Base-by-base conservation (phyloP, 495 filamentous ascomycete genomes). In the Tetracladium setigerum region DNA sequence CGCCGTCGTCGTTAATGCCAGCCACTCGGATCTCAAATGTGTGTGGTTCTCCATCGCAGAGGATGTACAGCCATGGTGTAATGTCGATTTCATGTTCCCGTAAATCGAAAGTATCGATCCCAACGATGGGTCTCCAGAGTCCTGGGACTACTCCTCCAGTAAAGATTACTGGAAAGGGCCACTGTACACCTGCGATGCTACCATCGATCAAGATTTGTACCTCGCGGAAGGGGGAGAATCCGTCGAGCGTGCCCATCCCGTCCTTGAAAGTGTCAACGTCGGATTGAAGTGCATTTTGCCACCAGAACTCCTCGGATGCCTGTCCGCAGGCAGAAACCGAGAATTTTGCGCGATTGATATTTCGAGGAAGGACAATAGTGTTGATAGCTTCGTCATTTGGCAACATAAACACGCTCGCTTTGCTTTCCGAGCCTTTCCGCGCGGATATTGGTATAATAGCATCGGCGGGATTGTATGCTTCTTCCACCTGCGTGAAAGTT, bases 91-190 rank as follows among this genome's bases (percentile, higher is more conserved):
- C 85, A 47, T 87, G 81, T 44, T 88, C 80, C 8, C 80, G 73
- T 11, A 95, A 68, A 58, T 95, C 89, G 59, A 88, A 95, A 1
- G 87, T 78, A 44, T 91, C 83, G 38, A 89, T 86, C 1, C 89
- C 87, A 11, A 87, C 87, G 51, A 95, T 82, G 1, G 89, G 89
- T 0, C 86, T 71, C 82, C 89, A 94, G 27, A 94, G 73, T 0
- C 79, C 80, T 1, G 89, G 89, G 1, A 81, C 82, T 1, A 95
- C 77, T 3, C 89, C 89, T 5, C 89, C 89, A 5, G 89, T 94
- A 53, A 95, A 95, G 31, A 95, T 87, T 24, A 89, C 70, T 0
- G 87, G 85, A 49, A 91, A 92, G 4, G 89, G 89, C 86, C 84
- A 94, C 6, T 78, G 72, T 4, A 92, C 84, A 0, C 89, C 89